A percentile compares a stretch with the other conserved stretches of the same genome.
phyloP scores from a whole-genome alignment of 75 land plant species.

The Pinus tabuliformis region DNA sequence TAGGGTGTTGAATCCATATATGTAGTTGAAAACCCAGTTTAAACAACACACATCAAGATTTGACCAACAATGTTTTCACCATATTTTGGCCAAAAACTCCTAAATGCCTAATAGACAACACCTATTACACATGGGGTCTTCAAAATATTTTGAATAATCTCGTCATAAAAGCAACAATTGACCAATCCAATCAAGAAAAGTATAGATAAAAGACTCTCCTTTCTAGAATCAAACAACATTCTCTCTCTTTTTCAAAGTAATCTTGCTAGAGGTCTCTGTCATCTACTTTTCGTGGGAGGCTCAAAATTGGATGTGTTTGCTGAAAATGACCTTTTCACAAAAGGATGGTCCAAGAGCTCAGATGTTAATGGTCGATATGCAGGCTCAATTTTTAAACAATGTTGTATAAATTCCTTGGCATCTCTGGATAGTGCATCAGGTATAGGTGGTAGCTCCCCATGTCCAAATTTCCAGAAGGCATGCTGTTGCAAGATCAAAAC shows the following conservation, averaged over 20 bases:
- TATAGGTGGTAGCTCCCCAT: constrained; percentile 62
- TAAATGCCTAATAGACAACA: too few species aligned
- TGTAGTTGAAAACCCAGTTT: too few species aligned
- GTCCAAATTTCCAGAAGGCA: constrained; percentile 75
- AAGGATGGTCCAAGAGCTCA: constrained; percentile 75
- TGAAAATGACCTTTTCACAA: constrained; percentile 42
- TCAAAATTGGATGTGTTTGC: constrained; percentile 9
- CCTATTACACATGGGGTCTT: too few species aligned
- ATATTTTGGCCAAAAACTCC: too few species aligned
- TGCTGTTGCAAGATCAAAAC: constrained; percentile 22
- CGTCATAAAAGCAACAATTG: too few species aligned
- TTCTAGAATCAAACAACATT: too few species aligned
- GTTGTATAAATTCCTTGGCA: constrained; percentile 63
- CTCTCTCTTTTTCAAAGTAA: not conserved
- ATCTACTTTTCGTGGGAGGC: constrained; percentile 7
- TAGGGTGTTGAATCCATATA: too few species aligned
- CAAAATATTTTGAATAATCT: too few species aligned
- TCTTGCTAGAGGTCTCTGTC: not conserved
- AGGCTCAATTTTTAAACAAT: constrained; percentile 68
- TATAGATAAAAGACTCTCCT: too few species aligned
- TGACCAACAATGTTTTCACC: too few species aligned
- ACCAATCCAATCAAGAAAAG: too few species aligned
- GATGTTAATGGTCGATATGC: constrained; percentile 61
- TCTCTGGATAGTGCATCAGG: constrained; percentile 58
- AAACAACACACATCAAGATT: too few species aligned